Conservation (phyloP, 2,329 filamentous ascomycete genomes). For the Thelonectria olida region DNA sequence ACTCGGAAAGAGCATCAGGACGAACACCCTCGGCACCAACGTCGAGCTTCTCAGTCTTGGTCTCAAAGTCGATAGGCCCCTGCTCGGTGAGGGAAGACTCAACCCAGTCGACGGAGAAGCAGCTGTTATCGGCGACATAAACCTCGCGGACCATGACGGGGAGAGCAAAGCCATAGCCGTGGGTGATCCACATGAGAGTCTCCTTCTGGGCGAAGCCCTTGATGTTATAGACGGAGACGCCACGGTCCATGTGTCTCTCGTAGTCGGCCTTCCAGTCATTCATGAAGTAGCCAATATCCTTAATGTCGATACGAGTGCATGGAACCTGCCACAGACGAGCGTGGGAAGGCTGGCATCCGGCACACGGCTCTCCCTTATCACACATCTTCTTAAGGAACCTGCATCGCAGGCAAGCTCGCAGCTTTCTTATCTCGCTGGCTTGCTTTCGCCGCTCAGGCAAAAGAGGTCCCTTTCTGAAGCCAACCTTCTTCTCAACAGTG, state of each 20-base stretch:
- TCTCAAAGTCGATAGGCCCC: constrained; percentile 82
- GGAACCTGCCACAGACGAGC: constrained; percentile 97
- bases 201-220: constrained; percentile 80
- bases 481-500: constrained; percentile 87
- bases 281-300: constrained; percentile 98
- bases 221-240: constrained; percentile 93
- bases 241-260: constrained; percentile 86
- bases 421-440: constrained; percentile 94
- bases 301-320: constrained; percentile 97
- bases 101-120: constrained; percentile 93
- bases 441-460: constrained; percentile 95
- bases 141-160: constrained; percentile 95
- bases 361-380: constrained; percentile 96
- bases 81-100: constrained; percentile 76
- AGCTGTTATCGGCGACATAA: constrained; percentile 89
- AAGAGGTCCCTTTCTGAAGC: constrained; percentile 87
- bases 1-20: constrained; percentile 82
- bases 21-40: constrained; percentile 91
- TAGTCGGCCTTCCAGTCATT: constrained; percentile 99
- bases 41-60: constrained; percentile 87
- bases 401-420: constrained; percentile 92
- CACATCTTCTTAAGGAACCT: constrained; percentile 99
- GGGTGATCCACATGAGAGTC: constrained; percentile 87
- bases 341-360: constrained; percentile 94
- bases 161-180: constrained; percentile 92